These are phyloP conservation scores for Drechmeria coniospora DNA, from an alignment of 2,329 filamentous ascomycete genomes.

Conservation along the genomic window DNA sequence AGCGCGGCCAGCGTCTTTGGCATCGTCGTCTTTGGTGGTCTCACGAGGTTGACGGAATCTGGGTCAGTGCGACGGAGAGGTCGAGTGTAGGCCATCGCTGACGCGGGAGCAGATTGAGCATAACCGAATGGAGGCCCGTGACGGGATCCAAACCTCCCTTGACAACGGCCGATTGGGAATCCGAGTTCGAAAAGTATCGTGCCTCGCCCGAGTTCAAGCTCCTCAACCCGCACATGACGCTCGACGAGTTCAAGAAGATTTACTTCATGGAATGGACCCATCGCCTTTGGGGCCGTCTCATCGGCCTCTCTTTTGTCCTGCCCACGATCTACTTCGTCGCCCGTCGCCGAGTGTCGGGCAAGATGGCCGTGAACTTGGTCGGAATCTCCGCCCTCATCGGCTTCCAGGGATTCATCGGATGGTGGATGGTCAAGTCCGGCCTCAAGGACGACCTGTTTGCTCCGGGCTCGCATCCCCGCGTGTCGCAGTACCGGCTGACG, in stretches of 20 bases:
- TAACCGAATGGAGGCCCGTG: conserved; percentile 96
- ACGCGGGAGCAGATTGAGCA: conserved; percentile 54
- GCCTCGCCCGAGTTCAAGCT: conserved; percentile 84
- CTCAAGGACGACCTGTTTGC: conserved; percentile 92
- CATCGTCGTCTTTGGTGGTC: conserved; percentile 86
- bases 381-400: conserved; percentile 84
- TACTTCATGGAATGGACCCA: conserved; percentile 99
- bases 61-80: conserved; percentile 42
- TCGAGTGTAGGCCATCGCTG: not conserved
- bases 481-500: conserved; percentile 85
- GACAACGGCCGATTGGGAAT: conserved; percentile 69
- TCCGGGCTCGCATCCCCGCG: conserved; percentile 75
- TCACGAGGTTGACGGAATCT: conserved; percentile 90
- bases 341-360: conserved; percentile 58
- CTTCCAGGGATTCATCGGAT: conserved; percentile 88
- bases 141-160: conserved; percentile 81
- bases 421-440: conserved; percentile 99
- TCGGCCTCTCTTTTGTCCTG: conserved; percentile 78
- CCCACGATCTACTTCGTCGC: conserved; percentile 82
- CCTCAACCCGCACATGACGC: conserved; percentile 82
- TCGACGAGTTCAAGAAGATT: conserved; percentile 93
- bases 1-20: conserved; percentile 91
- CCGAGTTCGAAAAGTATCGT: conserved; percentile 85
- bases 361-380: conserved; percentile 61
- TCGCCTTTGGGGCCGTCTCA: conserved; percentile 81